phyloP scores from a whole-genome alignment of 805 yeast species.

The Hagleromyces aurorensis region DNA sequence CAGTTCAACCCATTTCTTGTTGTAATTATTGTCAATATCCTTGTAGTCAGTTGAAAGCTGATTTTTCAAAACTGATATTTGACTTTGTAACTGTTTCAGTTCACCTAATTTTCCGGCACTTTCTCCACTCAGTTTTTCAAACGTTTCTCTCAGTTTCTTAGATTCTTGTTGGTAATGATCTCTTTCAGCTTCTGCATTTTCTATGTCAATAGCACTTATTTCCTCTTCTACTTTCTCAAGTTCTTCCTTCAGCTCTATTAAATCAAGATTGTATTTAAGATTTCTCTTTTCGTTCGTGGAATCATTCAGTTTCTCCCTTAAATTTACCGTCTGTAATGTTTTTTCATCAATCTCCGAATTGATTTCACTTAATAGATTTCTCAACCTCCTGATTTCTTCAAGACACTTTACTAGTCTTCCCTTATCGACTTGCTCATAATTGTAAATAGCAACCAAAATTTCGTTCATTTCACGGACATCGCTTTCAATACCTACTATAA shows the following conservation, averaged over 20 bases:
- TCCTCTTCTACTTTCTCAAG: slow-evolving; percentile 32
- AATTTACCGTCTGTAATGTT: too few species aligned
- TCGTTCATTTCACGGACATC: slow-evolving; percentile 1
- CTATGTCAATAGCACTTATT: slow-evolving; percentile 41
- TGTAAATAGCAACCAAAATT: background rate
- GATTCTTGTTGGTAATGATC: slow-evolving; percentile 56
- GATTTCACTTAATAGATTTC: slow-evolving; percentile 7
- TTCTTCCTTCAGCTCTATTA: slow-evolving; percentile 38
- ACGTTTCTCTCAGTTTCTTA: slow-evolving; percentile 38
- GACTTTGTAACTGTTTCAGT: slow-evolving; percentile 71
- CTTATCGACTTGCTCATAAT: too few species aligned
- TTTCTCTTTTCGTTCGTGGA: slow-evolving; percentile 55
- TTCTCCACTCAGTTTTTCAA: slow-evolving; percentile 49
- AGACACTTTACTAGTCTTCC: background rate
- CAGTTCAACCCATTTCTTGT: slow-evolving; percentile 62
- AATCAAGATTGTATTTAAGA: slow-evolving; percentile 55
- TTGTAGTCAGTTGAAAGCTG: slow-evolving; percentile 68
- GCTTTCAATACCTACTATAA: too few species aligned
- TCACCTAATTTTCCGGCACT: slow-evolving; percentile 82
- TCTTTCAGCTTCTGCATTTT: slow-evolving; percentile 52
- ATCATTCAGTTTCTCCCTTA: slow-evolving; percentile 42
- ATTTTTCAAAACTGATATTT: slow-evolving; percentile 42
- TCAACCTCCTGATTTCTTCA: slow-evolving; percentile 27
- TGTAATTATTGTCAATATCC: slow-evolving; percentile 55
- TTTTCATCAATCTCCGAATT: slow-evolving; percentile 13